Base-by-base conservation (phyloP, 2,329 filamentous ascomycete species). In the Harringtonia lauricola region DNA sequence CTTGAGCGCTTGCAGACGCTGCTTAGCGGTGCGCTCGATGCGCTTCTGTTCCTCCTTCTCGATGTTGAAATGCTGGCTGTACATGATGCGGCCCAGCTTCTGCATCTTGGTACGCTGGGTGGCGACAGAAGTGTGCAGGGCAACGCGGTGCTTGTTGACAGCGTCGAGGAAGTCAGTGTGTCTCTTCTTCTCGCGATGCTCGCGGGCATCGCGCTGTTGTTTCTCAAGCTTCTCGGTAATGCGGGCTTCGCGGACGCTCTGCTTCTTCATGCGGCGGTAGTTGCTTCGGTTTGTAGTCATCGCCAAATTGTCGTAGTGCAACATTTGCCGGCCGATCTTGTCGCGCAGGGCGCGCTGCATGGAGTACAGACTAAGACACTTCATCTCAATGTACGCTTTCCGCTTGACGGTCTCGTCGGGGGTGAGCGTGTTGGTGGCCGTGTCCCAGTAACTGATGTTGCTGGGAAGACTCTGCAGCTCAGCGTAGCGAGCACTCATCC, bases 11-110 rank as follows among this genome's bases (percentile, higher is more conserved):
- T 96, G 90, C 52, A 98, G 81, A 95, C 92, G 92, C 65, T 98
- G 92, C 72, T 98, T 98, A 51, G 92, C 92, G 10, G 90, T 98
- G 51, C 92, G 79, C 68, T 98, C 92, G 52, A 98, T 85, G 50
- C 92, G 86, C 70, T 95, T 96, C 74, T 96, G 90, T 67, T 98
- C 92, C 71, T 98, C 92, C 67, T 95, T 95, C 63, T 98, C 92
- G 60, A 98, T 96, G 61, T 90, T 86, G 64, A 89, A 85, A 63
- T 98, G 92, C 49, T 95, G 89, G 45, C 74, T 67, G 51, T 85
- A 75, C 87, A 96, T 95, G 63, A 89, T 76, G 45, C 86, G 84
- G 52, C 88, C 87, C 42, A 96, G 75, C 66, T 94, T 95, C 62
- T 86, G 79, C 51, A 83, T 76, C 57, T 92, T 89, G 57, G 70